Base-by-base conservation (phyloP, 371 early-diverging fungal species). In the Lichtheimia corymbifera region DNA sequence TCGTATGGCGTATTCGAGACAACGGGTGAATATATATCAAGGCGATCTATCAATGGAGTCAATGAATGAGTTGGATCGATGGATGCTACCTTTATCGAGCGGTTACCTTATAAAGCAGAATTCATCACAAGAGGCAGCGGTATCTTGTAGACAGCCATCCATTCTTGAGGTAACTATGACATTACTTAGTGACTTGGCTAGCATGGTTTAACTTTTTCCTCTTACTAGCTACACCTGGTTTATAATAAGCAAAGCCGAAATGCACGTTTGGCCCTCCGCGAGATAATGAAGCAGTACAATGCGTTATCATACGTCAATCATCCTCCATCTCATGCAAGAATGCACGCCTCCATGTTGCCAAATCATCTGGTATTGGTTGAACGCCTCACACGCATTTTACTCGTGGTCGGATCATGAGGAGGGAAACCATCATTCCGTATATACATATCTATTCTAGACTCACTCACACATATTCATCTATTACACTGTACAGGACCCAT, bases 31-130 rank as follows among this genome's bases (percentile, higher is more conserved):
- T 7, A 60, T 70, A n/a, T 73, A 67, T 5, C 53, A 58, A 35
- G 81, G 78, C 6, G 60, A 68, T 13, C 30, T 55, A 0, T 25
- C 50, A 20, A 60, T 60, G 55, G 65, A 59, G 15, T 30, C 65
- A 22, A 52, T 68, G 52, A 63, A 67, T n/a, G 66, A 68, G 53
- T 28, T 55, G 35, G 75, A 75, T 56, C 62, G 55, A 44, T 81
- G 83, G 76, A 82, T 86, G 64, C 63, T 86, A 42, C 82, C 86
- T 22, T 72, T 86, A 58, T 76, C 86, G 1, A 84, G 74, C 30
- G 86, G 84, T 5, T 86, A 86, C 58, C 61, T 84, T 65, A 15
- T 56, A 12, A 44, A 41, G 7, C 17, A 47, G 20, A 59, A 59
- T 52, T 24, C 52, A 20, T 25, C 28, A 2, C 60, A 50, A 15